phyloP scores from a whole-genome alignment of 2,329 filamentous ascomycete genomes.

The Aspergillus sp. region DNA sequence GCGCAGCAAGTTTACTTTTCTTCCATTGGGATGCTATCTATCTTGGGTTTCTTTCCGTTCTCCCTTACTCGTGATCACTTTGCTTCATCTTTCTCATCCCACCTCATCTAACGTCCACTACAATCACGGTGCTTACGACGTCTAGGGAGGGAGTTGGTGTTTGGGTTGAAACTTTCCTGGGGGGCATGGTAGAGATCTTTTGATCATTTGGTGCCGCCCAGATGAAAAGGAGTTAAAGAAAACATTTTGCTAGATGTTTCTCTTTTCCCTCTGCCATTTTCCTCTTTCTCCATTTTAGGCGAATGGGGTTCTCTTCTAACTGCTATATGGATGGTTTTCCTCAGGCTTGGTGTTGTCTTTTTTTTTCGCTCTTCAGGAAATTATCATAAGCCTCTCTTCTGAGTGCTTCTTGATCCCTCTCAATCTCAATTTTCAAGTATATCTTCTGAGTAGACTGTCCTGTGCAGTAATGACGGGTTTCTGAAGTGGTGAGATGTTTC shows the following conservation, averaged over 20 bases:
- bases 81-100: conserved; percentile 20
- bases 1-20: conserved; percentile 11
- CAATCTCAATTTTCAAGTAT: too few species aligned
- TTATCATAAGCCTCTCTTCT: neutral
- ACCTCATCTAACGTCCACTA: conserved; percentile 19
- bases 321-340: conserved; percentile 26
- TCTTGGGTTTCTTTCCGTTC: conserved; percentile 15
- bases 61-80: conserved; percentile 12
- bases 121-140: conserved; percentile 11
- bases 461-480: too few species aligned
- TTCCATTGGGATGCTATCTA: neutral
- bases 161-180: conserved; percentile 20
- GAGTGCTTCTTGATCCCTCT: too few species aligned
- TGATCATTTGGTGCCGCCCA: conserved; percentile 8
- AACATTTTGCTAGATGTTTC: conserved; percentile 8
- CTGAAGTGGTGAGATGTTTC: too few species aligned
- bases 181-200: conserved; percentile 6
- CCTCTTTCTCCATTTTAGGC: conserved; percentile 15
- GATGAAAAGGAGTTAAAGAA: conserved; percentile 11
- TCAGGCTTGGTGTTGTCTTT: neutral
- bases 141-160: conserved; percentile 18
- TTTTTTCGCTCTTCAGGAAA: neutral
- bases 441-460: neutral
- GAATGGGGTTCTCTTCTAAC: conserved; percentile 19
- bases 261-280: conserved; percentile 8